These are phyloP conservation scores for Lolium rigidum DNA, from an alignment of 176 grass and related monocot species.

Conservation along the genomic window DNA sequence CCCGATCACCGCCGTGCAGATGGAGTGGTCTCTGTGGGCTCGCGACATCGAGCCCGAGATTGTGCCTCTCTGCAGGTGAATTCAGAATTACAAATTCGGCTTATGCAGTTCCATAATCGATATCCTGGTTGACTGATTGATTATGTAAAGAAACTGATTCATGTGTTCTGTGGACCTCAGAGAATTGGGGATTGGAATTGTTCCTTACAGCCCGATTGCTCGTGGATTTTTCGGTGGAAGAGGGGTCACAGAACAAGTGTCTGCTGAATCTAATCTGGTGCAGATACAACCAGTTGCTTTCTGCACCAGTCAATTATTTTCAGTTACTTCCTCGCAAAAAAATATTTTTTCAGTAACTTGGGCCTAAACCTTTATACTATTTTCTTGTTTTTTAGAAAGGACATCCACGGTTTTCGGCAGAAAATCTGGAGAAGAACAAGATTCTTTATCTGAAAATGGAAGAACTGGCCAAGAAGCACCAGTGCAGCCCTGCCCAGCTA, in stretches of 20 bases:
- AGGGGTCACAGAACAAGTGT: constrained; percentile 56
- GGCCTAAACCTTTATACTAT: neutral
- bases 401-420: constrained; percentile 64
- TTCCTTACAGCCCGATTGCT: constrained; percentile 85
- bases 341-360: neutral
- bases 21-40: constrained; percentile 95
- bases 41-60: constrained; percentile 84
- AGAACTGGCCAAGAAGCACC: constrained; percentile 66
- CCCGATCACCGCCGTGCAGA: constrained; percentile 75
- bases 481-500: constrained; percentile 68
- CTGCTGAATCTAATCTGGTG: constrained; percentile 70
- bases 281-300: neutral
- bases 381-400: constrained; percentile 38
- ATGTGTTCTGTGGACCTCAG: constrained; percentile 36
- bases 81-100: neutral
- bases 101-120: neutral
- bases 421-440: constrained; percentile 87
- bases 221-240: constrained; percentile 79
- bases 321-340: neutral
- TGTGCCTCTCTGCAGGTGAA: constrained; percentile 84
- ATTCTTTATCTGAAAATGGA: constrained; percentile 55
- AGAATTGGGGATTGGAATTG: constrained; percentile 86
- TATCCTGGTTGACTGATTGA: constrained; percentile 5
- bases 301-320: neutral
- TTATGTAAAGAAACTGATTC: neutral